Base-by-base conservation (phyloP, 1,284 basidiomycete species). In the Microbotryomycetes sp. region DNA sequence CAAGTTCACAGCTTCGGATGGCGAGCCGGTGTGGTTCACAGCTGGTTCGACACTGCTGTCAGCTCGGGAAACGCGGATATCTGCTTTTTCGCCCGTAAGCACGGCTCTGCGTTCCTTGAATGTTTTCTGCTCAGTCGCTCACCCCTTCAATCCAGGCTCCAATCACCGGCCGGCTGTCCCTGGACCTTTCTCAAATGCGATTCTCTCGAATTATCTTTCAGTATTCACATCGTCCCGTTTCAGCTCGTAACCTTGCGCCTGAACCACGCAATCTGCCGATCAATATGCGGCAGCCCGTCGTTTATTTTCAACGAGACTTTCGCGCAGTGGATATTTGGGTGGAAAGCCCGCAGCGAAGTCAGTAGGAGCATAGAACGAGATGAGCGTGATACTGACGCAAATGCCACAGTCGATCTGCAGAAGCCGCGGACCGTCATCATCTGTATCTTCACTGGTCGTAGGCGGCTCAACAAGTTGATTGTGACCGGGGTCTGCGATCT, bases 21-120 rank as follows among this genome's bases (percentile, higher is more conserved):
- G 61, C 27, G 82, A 83, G 60, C 79, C 78, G 54, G 75, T 85
- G 52, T 79, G 74, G 63, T 68, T 70, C 28, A 67, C 66, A 0
- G 54, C 62, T 6, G 61, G 65, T 0, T 26, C 54, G 71, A 71
- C 75, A 2, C 69, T 77, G 2, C 15, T 73, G 70, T 67, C 74
- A 1, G 76, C 85, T 0, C 88, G 88, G 13, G 76, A 76, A 49
- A 83, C 81, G n/a, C 67, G 72, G 1, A 64, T 86, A 41, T 79
- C 76, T 0, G 71, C 89, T 46, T 85, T 83, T 68, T 89, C 85
- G 67, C 81, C 85, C 11, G 89, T 90, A 73, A n/a, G n/a, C n/a
- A n/a, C n/a, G n/a, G n/a, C n/a, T n/a, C n/a, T n/a, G n/a, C n/a
- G n/a, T n/a, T n/a, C n/a, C n/a, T n/a, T n/a, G n/a, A n/a, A n/a